phyloP scores from a whole-genome alignment of 2,329 filamentous ascomycete species.

The Sclerotinia subarctica region DNA sequence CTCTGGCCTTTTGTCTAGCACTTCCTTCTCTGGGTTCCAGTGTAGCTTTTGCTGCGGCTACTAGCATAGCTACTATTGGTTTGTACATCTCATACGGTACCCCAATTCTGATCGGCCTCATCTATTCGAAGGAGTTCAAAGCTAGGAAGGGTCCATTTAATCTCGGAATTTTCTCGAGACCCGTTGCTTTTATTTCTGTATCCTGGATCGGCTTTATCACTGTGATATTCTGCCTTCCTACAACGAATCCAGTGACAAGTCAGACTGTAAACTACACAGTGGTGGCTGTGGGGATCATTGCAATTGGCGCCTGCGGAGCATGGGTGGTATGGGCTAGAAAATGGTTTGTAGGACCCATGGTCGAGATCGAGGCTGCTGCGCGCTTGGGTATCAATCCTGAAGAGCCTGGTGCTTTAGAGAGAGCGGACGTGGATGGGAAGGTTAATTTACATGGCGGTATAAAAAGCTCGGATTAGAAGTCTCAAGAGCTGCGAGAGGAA shows the following conservation, averaged over 20 bases:
- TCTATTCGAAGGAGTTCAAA: constrained; percentile 50
- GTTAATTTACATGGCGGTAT: not conserved
- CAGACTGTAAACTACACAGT: constrained; percentile 59
- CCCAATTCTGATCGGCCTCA: constrained; percentile 53
- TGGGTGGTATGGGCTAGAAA: constrained; percentile 53
- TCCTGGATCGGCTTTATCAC: constrained; percentile 54
- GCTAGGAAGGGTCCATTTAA: constrained; percentile 55
- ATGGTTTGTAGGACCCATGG: constrained; percentile 56
- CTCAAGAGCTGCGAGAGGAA: not conserved
- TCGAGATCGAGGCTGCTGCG: constrained; percentile 51
- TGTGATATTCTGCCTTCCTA: constrained; percentile 56
- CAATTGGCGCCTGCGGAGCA: constrained; percentile 44
- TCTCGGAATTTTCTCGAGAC: constrained; percentile 45
- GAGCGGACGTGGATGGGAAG: constrained; percentile 26
- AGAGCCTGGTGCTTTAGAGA: constrained; percentile 33
- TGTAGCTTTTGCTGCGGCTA: constrained; percentile 57
- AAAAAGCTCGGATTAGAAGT: not conserved
- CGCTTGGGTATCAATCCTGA: constrained; percentile 46
- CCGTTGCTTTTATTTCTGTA: constrained; percentile 48
- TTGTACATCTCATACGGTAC: constrained; percentile 58
- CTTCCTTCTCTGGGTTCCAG: constrained; percentile 53
- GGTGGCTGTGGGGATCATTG: constrained; percentile 57
- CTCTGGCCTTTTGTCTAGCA: constrained; percentile 52
- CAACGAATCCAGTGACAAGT: constrained; percentile 52
- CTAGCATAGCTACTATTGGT: constrained; percentile 56